phyloP scores from a whole-genome alignment of 176 grass and related monocot species.

The Oryza meyeriana region DNA sequence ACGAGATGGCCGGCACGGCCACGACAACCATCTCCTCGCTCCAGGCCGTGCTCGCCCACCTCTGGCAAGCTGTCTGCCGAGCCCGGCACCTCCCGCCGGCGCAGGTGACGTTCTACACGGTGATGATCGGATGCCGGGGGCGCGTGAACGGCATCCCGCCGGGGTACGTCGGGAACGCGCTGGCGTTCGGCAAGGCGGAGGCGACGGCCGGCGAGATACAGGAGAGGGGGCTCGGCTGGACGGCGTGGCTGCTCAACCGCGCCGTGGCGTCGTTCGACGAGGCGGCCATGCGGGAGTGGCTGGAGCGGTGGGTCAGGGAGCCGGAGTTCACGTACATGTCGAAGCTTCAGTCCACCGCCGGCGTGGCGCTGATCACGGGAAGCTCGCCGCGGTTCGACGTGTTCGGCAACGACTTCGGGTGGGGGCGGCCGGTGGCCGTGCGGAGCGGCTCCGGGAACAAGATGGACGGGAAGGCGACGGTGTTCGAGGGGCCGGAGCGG shows the following conservation, averaged over 20 bases:
- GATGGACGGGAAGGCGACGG: not conserved
- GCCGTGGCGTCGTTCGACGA: slow-evolving; percentile 13
- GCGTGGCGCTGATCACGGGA: not conserved
- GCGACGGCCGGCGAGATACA: slow-evolving; percentile 5
- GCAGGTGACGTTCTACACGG: not conserved
- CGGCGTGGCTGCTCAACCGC: slow-evolving; percentile 25
- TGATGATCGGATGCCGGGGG: not conserved
- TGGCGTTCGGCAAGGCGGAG: not conserved
- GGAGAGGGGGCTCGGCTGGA: not conserved
- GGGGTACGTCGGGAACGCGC: slow-evolving; percentile 20
- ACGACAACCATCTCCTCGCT: slow-evolving; percentile 36
- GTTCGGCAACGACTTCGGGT: slow-evolving; percentile 41
- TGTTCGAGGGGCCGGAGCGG: not conserved
- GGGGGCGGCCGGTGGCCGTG: slow-evolving; percentile 27
- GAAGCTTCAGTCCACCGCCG: not conserved
- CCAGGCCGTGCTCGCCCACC: slow-evolving; percentile 34
- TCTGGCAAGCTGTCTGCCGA: slow-evolving; percentile 29
- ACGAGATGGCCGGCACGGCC: slow-evolving; percentile 16
- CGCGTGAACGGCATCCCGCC: slow-evolving; percentile 22
- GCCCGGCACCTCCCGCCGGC: slow-evolving; percentile 22
- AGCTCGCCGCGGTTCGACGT: slow-evolving; percentile 43
- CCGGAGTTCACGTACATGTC: not conserved
- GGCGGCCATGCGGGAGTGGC: not conserved
- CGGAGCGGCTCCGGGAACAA: slow-evolving; percentile 36
- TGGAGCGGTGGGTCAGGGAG: not conserved